Base-by-base conservation (phyloP, 768 basidiomycete genomes). In the Punctularia strigosozonata region DNA sequence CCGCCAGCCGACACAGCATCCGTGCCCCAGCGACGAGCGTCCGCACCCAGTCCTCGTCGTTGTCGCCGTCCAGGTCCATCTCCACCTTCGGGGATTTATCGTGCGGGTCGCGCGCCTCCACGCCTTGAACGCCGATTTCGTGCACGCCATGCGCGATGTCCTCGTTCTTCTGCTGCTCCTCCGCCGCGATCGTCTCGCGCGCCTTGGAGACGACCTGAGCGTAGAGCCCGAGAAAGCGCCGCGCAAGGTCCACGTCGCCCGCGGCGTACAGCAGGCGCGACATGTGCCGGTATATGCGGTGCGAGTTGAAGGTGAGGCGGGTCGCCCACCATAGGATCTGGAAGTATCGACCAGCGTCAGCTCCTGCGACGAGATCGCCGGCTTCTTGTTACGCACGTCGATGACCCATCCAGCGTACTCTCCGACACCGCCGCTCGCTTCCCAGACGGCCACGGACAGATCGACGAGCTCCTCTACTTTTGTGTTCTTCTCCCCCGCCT, bases 321-420 rank as follows among this genome's bases (percentile, higher is more conserved):
- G 89, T 91, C 1, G 89, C 83, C 89, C 89, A 91, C 84, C 89
- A 94, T 2, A 97, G 69, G 17, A 89, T 72, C 84, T 86, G 55
- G 24, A 33, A 30, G 20, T 26, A 44, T 17, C 36, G 32, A 30
- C 40, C 21, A 5, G 24, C 25, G 26, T 12, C 22, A 30, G 22
- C 14, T 21, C 15, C 18, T 24, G 42, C 14, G 5, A 19, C 18
- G 31, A 12, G 12, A 22, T 18, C 12, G 22, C 1, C 42, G 37
- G 18, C 15, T 4, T 36, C 22, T 0, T 10, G 33, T 19, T 13
- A 13, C 80, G 47, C 45, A 85, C 84, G 54, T 90, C 86, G 38
- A 89, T 69, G 14, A 85, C 75, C 85, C 83, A 87, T n/a, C 70
- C 72, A 1, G 76, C 73, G 44, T 71, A 68, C 25, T 73, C 73